Evolutionary conservation across 208 protist species (phyloP).

Genomic region (Angomonas deanei): DNA sequence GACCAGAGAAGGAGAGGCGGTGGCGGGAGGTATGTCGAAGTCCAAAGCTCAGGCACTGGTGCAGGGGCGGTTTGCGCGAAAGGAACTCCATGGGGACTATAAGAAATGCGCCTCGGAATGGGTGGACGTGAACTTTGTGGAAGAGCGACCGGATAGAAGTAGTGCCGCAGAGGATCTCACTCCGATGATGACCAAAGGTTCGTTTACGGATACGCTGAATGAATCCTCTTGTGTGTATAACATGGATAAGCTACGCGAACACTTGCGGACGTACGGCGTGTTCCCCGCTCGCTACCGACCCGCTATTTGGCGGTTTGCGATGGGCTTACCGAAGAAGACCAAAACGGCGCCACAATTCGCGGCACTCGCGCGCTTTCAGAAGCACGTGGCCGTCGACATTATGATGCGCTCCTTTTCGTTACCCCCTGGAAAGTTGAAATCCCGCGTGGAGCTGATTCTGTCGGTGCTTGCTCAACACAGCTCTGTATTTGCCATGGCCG

Average conservation of each 20-base stretch:
- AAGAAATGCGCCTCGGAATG: conserved; percentile 10
- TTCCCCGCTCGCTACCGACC: conserved; percentile 68
- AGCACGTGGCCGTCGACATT: conserved; percentile 39
- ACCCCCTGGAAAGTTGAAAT: conserved; percentile 13
- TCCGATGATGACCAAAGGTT: not conserved
- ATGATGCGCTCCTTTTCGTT: conserved; percentile 69
- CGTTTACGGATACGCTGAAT: conserved; percentile 23
- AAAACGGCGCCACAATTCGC: conserved; percentile 63
- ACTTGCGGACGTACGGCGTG: conserved; percentile 56
- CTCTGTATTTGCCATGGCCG: conserved; percentile 58
- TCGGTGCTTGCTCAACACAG: conserved; percentile 67
- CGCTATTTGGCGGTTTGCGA: conserved; percentile 77
- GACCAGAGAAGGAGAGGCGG: not conserved
- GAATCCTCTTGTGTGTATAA: conserved; percentile 44
- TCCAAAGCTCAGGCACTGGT: not conserved
- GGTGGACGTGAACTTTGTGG: conserved; percentile 25
- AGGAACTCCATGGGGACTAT: not conserved
- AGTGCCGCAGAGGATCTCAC: not conserved
- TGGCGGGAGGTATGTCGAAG: not conserved
- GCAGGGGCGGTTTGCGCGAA: not conserved
- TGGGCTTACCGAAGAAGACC: conserved; percentile 41
- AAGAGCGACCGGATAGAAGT: not conserved
- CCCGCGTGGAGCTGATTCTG: conserved; percentile 43
- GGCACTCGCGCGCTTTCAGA: conserved; percentile 39
- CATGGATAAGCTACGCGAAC: conserved; percentile 47